Evolutionary conservation across 2,329 filamentous ascomycete species (phyloP).

Genomic region (Hirsutella rhossiliensis): DNA sequence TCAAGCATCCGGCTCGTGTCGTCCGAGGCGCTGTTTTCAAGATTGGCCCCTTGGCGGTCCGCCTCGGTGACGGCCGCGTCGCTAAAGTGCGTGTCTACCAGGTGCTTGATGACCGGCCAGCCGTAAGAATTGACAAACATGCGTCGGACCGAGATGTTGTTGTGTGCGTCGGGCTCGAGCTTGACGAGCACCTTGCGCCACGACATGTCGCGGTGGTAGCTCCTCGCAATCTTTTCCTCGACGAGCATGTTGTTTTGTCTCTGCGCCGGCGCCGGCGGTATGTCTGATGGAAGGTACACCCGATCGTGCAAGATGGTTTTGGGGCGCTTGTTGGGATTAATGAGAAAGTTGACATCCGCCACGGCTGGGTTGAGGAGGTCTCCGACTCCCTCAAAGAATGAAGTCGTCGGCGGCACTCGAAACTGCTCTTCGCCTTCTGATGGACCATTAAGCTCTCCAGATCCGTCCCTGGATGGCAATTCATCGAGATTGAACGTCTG

Average conservation of each 20-base stretch:
- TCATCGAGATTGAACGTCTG: slow-evolving; percentile 48
- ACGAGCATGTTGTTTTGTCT: slow-evolving; percentile 53
- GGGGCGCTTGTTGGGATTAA: slow-evolving; percentile 69
- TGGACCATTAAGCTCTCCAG: background rate
- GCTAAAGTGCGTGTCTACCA: background rate
- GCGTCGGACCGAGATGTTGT: slow-evolving; percentile 58
- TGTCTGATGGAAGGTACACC: slow-evolving; percentile 86
- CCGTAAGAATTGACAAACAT: slow-evolving; percentile 97
- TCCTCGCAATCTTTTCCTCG: slow-evolving; percentile 94
- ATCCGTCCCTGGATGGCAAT: slow-evolving; percentile 7
- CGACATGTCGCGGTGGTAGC: slow-evolving; percentile 80
- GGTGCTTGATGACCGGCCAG: slow-evolving; percentile 77
- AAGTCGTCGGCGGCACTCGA: slow-evolving; percentile 30
- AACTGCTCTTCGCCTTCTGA: slow-evolving; percentile 2
- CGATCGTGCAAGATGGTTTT: slow-evolving; percentile 95
- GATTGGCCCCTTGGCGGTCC: no score
- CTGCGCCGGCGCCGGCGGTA: slow-evolving; percentile 53
- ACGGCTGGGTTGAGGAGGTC: slow-evolving; percentile 86
- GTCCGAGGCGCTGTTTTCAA: no score
- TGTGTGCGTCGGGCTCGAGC: slow-evolving; percentile 92
- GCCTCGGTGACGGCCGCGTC: background rate
- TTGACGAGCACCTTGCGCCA: slow-evolving; percentile 97
- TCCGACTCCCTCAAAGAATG: slow-evolving; percentile 87
- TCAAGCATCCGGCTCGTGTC: no score
- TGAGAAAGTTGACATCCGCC: slow-evolving; percentile 67